Evolutionary conservation across 1,139 yeast genomes (phyloP).

Genomic region (Sugiyamaella paludigena): DNA sequence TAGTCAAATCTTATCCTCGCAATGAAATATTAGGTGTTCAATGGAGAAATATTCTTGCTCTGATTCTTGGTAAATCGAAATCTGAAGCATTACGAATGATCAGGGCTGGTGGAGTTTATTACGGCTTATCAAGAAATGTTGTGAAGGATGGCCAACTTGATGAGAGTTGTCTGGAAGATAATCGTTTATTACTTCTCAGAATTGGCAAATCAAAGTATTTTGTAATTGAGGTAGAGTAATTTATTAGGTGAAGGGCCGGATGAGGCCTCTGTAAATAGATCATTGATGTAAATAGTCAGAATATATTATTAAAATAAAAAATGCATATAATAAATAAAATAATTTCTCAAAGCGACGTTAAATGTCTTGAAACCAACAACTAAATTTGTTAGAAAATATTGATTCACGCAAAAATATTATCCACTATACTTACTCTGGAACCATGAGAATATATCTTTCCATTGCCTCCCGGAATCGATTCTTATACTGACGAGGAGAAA

Average conservation of each 20-base stretch:
- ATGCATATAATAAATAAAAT: slow-evolving; percentile 1
- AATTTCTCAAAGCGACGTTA: too few species aligned
- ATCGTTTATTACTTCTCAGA: slow-evolving; percentile 60
- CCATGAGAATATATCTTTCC: slow-evolving; percentile 93
- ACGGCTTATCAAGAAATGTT: slow-evolving; percentile 60
- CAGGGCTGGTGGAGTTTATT: slow-evolving; percentile 67
- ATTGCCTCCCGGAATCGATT: slow-evolving; percentile 94
- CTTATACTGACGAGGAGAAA: slow-evolving; percentile 93
- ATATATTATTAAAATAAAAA: slow-evolving; percentile 5
- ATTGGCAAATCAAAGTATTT: slow-evolving; percentile 55
- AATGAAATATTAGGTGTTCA: slow-evolving; percentile 40
- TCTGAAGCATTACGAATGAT: slow-evolving; percentile 63
- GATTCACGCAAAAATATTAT: background rate
- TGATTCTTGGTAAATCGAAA: slow-evolving; percentile 45
- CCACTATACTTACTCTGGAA: slow-evolving; percentile 57
- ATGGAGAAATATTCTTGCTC: slow-evolving; percentile 40
- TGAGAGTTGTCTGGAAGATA: slow-evolving; percentile 55
- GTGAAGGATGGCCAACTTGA: slow-evolving; percentile 52
- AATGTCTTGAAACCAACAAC: slow-evolving; percentile 31
- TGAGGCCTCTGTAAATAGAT: background rate
- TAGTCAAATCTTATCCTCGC: slow-evolving; percentile 46
- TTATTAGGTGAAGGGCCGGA: too few species aligned
- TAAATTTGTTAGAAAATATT: slow-evolving; percentile 12
- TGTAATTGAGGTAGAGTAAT: slow-evolving; percentile 20
- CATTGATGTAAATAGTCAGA: background rate